Base-by-base conservation (phyloP, 352 stramenopile genomes). In the Phytophthora podocarpi region DNA sequence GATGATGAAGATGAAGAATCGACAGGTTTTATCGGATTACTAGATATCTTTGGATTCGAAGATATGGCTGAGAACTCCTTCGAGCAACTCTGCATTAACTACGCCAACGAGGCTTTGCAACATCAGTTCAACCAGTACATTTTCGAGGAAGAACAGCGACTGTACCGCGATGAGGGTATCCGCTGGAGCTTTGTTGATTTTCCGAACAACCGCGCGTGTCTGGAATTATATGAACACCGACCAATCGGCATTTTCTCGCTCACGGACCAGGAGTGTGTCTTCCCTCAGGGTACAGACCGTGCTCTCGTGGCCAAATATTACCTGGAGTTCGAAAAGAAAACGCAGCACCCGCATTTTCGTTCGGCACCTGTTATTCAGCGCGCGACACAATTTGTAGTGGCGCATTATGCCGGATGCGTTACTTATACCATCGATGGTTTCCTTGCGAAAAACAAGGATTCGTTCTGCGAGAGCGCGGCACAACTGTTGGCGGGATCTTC, bases 41-140 rank as follows among this genome's bases (percentile, higher is more conserved):
- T 96, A 15, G 88, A 96, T 59, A 96, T 96, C 40, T 96, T 96
- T 64, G 88, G 88, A 3, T 96, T 96, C 51, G 88, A 96, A 64
- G 85, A 93, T 59, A 91, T 96, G 79, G 72, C 72, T 0, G 64
- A 82, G 16, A 96, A 96, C 62, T 91, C 78, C 21, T 95, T 96
- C 36, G 88, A 96, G 64, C 88, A 96, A 58, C 74, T 96, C n/a
- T 96, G 86, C 54, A 96, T 96, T 70, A 96, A 96, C 61, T 96
- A 94, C 54, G 83, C 88, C 35, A 96, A 96, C 57, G 88, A 96
- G 58, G 75, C 82, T 36, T 71, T 96, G 15, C 88, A 96, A 60
- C 79, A 93, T 37, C 88, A 96, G 61, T 96, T 96, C 69, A 96
- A 95, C 49, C 67, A 85, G 70, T 93, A 94, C 59, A 90, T 98